These are phyloP conservation scores for Globisporangium abappressorium DNA, from an alignment of 352 stramenopile genomes.

Conservation along the genomic window DNA sequence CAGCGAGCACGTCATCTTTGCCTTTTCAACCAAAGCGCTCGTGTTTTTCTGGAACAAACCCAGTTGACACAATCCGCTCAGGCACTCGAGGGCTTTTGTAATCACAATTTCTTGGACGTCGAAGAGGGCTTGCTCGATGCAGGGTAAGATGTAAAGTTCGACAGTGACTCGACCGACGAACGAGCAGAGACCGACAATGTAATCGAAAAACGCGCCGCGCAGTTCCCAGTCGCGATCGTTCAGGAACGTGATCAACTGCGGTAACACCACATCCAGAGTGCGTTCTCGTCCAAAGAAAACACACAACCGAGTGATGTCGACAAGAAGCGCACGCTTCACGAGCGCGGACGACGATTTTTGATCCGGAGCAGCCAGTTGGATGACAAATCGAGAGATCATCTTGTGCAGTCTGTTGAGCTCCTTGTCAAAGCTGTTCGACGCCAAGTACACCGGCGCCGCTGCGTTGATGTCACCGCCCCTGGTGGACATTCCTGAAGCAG, in stretches of 20 bases:
- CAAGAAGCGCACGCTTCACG: slow-evolving; percentile 93
- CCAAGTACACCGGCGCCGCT: slow-evolving; percentile 40
- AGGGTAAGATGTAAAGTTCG: slow-evolving; percentile 96
- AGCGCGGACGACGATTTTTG: slow-evolving; percentile 90
- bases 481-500: slow-evolving; percentile 25
- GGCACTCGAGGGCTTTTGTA: slow-evolving; percentile 88
- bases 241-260: slow-evolving; percentile 96
- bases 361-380: slow-evolving; percentile 90
- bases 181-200: slow-evolving; percentile 92
- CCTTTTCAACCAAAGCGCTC: slow-evolving; percentile 81
- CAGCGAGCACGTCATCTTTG: slow-evolving; percentile 77
- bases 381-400: slow-evolving; percentile 92
- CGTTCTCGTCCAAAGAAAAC: slow-evolving; percentile 96
- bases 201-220: slow-evolving; percentile 88
- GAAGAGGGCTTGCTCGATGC: slow-evolving; percentile 95
- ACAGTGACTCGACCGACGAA: slow-evolving; percentile 92
- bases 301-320: slow-evolving; percentile 94
- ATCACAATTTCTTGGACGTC: slow-evolving; percentile 97
- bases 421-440: slow-evolving; percentile 90
- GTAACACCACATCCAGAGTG: slow-evolving; percentile 94
- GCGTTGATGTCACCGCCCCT: slow-evolving; percentile 34
- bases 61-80: slow-evolving; percentile 89
- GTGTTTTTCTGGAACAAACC: slow-evolving; percentile 89
- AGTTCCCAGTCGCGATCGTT: slow-evolving; percentile 95
- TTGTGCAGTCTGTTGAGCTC: slow-evolving; percentile 91